Base-by-base conservation (phyloP, 305 asterid genomes). In the Fraxinus greggii region DNA sequence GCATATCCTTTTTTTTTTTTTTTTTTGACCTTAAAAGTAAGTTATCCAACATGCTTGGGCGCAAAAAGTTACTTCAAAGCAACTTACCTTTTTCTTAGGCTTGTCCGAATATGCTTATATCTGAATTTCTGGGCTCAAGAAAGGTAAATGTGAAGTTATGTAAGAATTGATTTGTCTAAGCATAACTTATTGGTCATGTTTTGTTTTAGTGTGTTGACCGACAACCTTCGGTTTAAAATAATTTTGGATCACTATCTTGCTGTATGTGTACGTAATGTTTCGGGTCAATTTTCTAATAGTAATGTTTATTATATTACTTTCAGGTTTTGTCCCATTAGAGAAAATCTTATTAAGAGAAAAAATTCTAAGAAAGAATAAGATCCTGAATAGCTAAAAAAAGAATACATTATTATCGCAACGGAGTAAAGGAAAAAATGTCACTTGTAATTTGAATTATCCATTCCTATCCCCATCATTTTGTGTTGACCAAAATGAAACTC, bases 371-470 rank as follows among this genome's bases (percentile, higher is more conserved):
- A 17, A 17, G 26, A 19, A n/a, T 54, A 54, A 54, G 65, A 54
- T 54, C 65, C 65, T 54, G 65, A 54, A 54, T 54, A 54, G 12
- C 65, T 54, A 54, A 54, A 21, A 54, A 54, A n/a, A 54, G 65
- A 54, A 54, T 54, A 19, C 26, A 54, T n/a, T 19, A 54, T 54
- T 19, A 77, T 28, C 48, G 75, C 28, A 33, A 23, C 70, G 63
- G 36, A 72, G 24, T 54, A 31, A 31, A 19, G 78, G 29, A 78
- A 9, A 75, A 67, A 45, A 75, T 35, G 54, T 77, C 51, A 56
- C 59, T 65, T 42, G 56, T 78, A 23, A 78, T 48, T 31, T 56
- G 33, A 82, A 33, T 77, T 61, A 73, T 63, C 63, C 56, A 33
- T 51, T 7, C 13, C 38, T 69, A 59, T 48, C 29, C 7, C 42